A percentile compares a stretch with the other conserved stretches of the same genome.
Evolutionary conservation across 306 rosid species (phyloP).

Genomic region (Hippophae rhamnoides): DNA sequence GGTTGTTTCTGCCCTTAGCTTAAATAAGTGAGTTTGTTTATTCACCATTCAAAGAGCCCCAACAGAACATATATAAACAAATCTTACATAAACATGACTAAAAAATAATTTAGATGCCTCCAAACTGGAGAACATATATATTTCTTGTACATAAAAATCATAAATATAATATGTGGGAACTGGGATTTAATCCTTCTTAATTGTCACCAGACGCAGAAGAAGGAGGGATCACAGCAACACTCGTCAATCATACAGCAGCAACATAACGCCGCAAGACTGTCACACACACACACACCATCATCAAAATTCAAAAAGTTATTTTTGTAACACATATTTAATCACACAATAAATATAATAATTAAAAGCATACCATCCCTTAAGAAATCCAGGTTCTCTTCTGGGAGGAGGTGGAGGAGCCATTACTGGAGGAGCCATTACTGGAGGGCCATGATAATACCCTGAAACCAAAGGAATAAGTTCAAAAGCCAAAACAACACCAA

Average conservation of each 20-base stretch:
- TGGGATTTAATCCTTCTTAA: constrained; percentile 8
- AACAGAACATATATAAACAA: too few species aligned
- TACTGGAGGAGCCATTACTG: constrained; percentile 74
- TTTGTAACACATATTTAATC: neutral
- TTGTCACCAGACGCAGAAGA: constrained; percentile 23
- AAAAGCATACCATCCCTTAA: constrained; percentile 58
- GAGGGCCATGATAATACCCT: constrained; percentile 93
- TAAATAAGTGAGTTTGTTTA: too few species aligned
- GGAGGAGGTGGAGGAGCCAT: constrained; percentile 63
- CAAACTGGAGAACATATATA: too few species aligned
- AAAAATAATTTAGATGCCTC: too few species aligned
- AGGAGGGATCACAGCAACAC: constrained; percentile 89
- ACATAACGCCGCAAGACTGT: constrained; percentile 84
- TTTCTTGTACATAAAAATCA: too few species aligned
- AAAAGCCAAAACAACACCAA: neutral
- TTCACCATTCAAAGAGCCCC: too few species aligned
- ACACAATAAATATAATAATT: too few species aligned
- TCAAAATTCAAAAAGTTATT: neutral
- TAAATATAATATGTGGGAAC: too few species aligned
- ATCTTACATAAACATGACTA: too few species aligned
- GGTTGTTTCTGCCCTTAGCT: too few species aligned
- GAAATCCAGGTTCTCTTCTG: constrained; percentile 52
- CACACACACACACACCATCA: neutral
- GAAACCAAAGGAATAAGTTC: neutral
- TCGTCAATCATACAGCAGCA: constrained; percentile 84